Percentiles rank a stretch among this genome's conserved stretches.
phyloP scores from a whole-genome alignment of 495 filamentous ascomycete species.

The Pseudevernia furfuracea region DNA sequence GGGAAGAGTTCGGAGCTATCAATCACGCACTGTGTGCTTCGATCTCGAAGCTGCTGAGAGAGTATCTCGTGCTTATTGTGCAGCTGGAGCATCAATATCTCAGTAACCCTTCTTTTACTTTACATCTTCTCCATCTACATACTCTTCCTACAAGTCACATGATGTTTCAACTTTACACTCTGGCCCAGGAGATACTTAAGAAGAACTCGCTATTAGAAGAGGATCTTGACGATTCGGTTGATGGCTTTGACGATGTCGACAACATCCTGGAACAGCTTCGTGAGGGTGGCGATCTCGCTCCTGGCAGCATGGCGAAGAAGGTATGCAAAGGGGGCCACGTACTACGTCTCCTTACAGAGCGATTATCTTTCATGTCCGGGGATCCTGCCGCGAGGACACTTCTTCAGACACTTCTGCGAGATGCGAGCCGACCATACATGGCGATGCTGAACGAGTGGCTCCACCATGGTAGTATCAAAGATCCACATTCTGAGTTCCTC shows the following conservation, averaged over 20 bases:
- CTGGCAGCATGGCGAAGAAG: constrained; percentile 76
- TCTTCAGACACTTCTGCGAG: constrained; percentile 70
- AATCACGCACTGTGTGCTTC: constrained; percentile 93
- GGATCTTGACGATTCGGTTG: constrained; percentile 73
- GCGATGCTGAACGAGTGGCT: constrained; percentile 97
- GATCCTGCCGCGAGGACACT: constrained; percentile 79
- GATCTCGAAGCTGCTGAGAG: constrained; percentile 81
- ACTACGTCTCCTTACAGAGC: constrained; percentile 72
- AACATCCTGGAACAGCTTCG: constrained; percentile 76
- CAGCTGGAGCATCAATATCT: constrained; percentile 89
- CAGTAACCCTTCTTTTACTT: constrained; percentile 76
- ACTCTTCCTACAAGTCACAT: constrained; percentile 83
- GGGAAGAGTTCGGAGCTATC: constrained; percentile 90
- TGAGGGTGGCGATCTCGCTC: constrained; percentile 68
- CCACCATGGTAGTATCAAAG: constrained; percentile 89
- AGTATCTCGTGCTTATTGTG: constrained; percentile 85
- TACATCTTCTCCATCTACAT: constrained; percentile 88
- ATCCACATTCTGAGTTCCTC: constrained; percentile 89
- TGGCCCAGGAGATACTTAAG: constrained; percentile 79
- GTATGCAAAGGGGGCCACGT: constrained; percentile 92
- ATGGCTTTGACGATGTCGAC: constrained; percentile 75
- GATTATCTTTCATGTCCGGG: constrained; percentile 80
- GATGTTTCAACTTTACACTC: constrained; percentile 75
- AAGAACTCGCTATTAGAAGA: constrained; percentile 83
- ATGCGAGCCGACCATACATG: constrained; percentile 94